Evolutionary conservation across 305 asterid genomes (phyloP), one percentile per base, ranked within the genome.

Genomic region (Fraxinus floribunda): DNA sequence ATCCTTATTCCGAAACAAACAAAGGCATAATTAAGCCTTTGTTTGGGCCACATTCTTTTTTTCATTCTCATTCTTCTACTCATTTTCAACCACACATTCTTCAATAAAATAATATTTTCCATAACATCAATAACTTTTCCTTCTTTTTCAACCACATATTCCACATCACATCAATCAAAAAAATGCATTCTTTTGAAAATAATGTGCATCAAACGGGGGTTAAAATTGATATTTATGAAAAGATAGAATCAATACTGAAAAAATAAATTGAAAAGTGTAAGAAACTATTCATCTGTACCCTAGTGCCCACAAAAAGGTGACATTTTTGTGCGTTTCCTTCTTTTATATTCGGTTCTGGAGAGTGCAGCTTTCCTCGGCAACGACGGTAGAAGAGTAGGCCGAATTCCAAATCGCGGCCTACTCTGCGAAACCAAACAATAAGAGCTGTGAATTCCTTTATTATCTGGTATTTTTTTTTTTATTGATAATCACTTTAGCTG

Each of bases 381-480:
- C 73, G 38, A 29, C 36, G 20, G 75, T 30, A 11, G 36, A 68
- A 10, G 75, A 68, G 75, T 68, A 68, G 75, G 75, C 36, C 75
- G 75, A 68, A 68, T 68, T n/a, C 9, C 36, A 68, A 29, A 68
- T 68, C 38, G 38, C 75, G 75, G 36, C 75, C 75, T 68, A 68
- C 75, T 68, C 75, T 68, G 38, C 38, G 36, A 68, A 26, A 11
- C 10, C 38, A 66, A 68, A 68, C 5, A 16, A 68, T 24, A 32
- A 68, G 75, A 13, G 75, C 20, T 66, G 7, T 66, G 38, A 26
- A 11, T 68, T 68, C 75, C 32, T 68, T 29, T 24, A 4, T 68
- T 68, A 13, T 68, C 75, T 26, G 75, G 75, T 68, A 0, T 8
- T 26, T 1, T 26, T 66, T 10, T 3, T 1, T 3, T 13, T 3